Evolutionary conservation across 129 eudicot genomes (phyloP), one percentile per base, ranked within the genome.

Genomic region (Tagetes patula): DNA sequence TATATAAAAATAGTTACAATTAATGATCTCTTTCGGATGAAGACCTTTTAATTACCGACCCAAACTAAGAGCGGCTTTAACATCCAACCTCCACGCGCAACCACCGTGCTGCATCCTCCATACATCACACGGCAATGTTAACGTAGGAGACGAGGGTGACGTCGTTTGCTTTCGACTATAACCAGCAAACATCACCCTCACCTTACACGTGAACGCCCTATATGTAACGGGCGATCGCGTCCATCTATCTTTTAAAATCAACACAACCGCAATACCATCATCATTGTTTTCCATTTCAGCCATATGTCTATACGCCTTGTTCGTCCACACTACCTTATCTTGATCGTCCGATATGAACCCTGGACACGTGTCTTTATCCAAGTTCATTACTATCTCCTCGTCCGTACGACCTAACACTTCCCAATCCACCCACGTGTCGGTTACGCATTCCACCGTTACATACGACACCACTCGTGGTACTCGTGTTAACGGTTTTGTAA

Each of bases 291-390:
- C 58, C 58, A 31, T 12, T 8, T 34, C 60, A 1, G 34, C 85
- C 94, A 90, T 82, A 60, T 61, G 52, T 63, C 72, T 77, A 42
- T 77, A 92, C 54, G 96, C 96, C 45, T 7, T 71, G 73, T 93
- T 93, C 3, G 84, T 45, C 98, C 96, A 90, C 80, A 50, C 41
- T n/a, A 93, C 96, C 8, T 86, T 45, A 39, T 84, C 79, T 55
- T 49, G 61, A 1, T 84, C 85, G 85, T 89, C 96, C 11, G 98
- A 80, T 54, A 93, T 69, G 31, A 93, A 82, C 66, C 89, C 95
- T 0, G 98, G 98, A 87, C 96, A 93, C 86, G 86, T 84, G 96
- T 90, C 98, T 13, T 0, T 4, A 27, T 87, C 86, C 87, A 93
- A 62, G 50, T 37, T 75, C 80, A 68, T 82, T 80, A 77, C 36